phyloP scores from a whole-genome alignment of 2,329 filamentous ascomycete species.

The Ophiostoma himal-ulmi region DNA sequence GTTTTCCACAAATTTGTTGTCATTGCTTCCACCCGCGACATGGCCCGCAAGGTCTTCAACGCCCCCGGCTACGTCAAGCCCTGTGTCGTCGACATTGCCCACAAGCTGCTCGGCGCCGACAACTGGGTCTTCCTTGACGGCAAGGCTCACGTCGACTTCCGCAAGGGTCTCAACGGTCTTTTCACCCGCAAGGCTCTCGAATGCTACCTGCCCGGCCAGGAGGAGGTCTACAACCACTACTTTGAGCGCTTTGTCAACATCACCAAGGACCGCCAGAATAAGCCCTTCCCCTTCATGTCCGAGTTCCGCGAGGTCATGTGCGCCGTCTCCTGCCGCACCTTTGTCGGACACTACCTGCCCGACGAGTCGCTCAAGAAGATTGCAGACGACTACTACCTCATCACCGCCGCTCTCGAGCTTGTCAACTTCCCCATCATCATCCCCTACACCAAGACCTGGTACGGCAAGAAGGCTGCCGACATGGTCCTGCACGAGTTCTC shows the following conservation, averaged over 20 bases:
- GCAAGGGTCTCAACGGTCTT: slow-evolving; percentile 88
- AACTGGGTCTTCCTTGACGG: slow-evolving; percentile 99
- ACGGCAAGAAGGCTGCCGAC: slow-evolving; percentile 90
- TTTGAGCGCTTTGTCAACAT: slow-evolving; percentile 72
- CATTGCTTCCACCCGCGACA: slow-evolving; percentile 88
- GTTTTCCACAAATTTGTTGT: slow-evolving; percentile 99
- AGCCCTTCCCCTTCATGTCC: slow-evolving; percentile 80
- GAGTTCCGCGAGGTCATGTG: slow-evolving; percentile 93
- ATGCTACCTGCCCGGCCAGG: slow-evolving; percentile 82
- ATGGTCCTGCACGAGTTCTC: slow-evolving; percentile 86
- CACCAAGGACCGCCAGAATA: slow-evolving; percentile 63
- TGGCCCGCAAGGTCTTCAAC: slow-evolving; percentile 96
- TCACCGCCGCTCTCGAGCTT: slow-evolving; percentile 89
- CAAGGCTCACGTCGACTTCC: slow-evolving; percentile 90
- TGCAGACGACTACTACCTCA: slow-evolving; percentile 92
- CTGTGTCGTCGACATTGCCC: slow-evolving; percentile 88
- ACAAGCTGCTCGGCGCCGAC: slow-evolving; percentile 83
- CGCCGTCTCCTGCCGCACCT: slow-evolving; percentile 91
- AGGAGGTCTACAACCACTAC: slow-evolving; percentile 84
- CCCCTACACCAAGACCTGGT: slow-evolving; percentile 93
- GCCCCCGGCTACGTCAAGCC: slow-evolving; percentile 88
- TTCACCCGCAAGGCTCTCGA: slow-evolving; percentile 90
- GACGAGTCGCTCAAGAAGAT: slow-evolving; percentile 90
- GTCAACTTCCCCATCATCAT: slow-evolving; percentile 98
- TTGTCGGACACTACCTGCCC: slow-evolving; percentile 91